Conservation (phyloP, 129 eudicot species). For the Helianthus annuus region HanXRQr2.0-SUNRISE NC_035443.2:165805865-165806364, state of each 20-base stretch:
- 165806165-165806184: slow-evolving; percentile 6
- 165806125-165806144: slow-evolving; percentile 1
- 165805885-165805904: too few species aligned
- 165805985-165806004: too few species aligned
- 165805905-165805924: too few species aligned
- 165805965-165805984: too few species aligned
- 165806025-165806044: too few species aligned
- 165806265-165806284: slow-evolving; percentile 92
- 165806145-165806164: slow-evolving; percentile 21
- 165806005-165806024: too few species aligned
- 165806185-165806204: slow-evolving; percentile 35
- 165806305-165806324: neutral
- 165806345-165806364: neutral
- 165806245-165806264: slow-evolving; percentile 92
- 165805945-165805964: too few species aligned
- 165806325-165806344: neutral
- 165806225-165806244: slow-evolving; percentile 87
- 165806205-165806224: slow-evolving; percentile 83
- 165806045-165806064: neutral
- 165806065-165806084: too few species aligned
- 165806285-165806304: slow-evolving; percentile 10
- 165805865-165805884: too few species aligned
- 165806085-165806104: slow-evolving; percentile 19
- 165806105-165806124: slow-evolving; percentile 13
- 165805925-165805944: too few species aligned